These are phyloP conservation scores for Diaporthe amygdali DNA, from an alignment of 2,329 filamentous ascomycete species.

Conservation along the genomic window DNA sequence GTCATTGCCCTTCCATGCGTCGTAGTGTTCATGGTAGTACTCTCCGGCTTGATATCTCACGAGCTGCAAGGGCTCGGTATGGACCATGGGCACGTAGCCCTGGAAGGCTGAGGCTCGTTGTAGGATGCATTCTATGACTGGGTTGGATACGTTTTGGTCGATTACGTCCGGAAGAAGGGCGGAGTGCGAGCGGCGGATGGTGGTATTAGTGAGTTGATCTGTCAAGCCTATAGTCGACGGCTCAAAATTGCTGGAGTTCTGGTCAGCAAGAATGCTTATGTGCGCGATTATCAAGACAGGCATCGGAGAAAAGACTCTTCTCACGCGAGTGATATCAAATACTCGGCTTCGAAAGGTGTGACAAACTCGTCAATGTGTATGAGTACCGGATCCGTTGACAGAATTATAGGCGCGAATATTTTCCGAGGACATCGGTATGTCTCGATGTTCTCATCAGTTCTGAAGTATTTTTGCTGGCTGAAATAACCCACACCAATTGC, in stretches of 20 bases:
- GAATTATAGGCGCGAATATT: not conserved
- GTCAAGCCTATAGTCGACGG: not conserved
- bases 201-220: not conserved
- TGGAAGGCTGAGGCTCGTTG: not conserved
- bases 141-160: not conserved
- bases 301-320: not conserved
- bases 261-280: not conserved
- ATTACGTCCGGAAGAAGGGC: not conserved
- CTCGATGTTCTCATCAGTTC: not conserved
- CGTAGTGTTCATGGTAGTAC: not conserved
- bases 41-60: not conserved
- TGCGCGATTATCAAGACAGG: too few species aligned
- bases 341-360: not conserved
- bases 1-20: not conserved
- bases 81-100: not conserved
- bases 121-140: not conserved
- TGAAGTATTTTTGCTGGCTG: not conserved
- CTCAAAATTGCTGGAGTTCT: not conserved
- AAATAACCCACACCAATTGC: not conserved
- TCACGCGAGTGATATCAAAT: not conserved
- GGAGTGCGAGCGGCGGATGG: not conserved
- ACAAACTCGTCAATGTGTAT: constrained; percentile 5
- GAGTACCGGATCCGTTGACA: not conserved
- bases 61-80: not conserved
- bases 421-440: not conserved